These are phyloP conservation scores for Leccinum truebloodii DNA, from an alignment of 768 basidiomycete genomes.

Conservation along the genomic window DNA sequence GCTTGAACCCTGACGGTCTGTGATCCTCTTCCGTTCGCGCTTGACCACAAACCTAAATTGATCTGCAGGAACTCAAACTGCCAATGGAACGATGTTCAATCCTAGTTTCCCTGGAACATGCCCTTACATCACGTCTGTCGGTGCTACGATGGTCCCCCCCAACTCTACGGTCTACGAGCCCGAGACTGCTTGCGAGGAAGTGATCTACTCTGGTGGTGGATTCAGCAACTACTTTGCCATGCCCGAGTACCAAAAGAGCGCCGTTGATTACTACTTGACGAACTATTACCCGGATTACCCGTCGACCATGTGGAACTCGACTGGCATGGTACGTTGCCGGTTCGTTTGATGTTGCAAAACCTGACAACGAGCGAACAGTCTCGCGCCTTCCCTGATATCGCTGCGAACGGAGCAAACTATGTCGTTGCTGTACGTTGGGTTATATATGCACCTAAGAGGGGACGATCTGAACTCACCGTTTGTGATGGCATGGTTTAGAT, in stretches of 20 bases:
- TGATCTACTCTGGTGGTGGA: constrained; percentile 33
- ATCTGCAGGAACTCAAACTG: constrained; percentile 28
- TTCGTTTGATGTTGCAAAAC: constrained; percentile 23
- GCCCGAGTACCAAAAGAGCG: constrained; percentile 40
- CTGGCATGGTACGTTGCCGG: constrained; percentile 16
- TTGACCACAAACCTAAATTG: neutral
- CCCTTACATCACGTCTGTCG: constrained; percentile 47
- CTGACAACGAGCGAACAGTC: constrained; percentile 36
- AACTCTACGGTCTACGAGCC: constrained; percentile 28
- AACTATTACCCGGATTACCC: constrained; percentile 32
- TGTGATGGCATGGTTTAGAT: constrained; percentile 21
- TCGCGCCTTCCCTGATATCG: constrained; percentile 39
- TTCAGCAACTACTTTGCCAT: constrained; percentile 45
- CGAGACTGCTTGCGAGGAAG: constrained; percentile 33
- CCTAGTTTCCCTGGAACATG: constrained; percentile 47
- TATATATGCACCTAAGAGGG: neutral
- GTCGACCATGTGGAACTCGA: constrained; percentile 27
- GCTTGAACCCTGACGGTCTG: constrained; percentile 34
- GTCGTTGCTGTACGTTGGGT: constrained; percentile 19
- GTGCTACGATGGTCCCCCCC: constrained; percentile 47
- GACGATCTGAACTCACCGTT: neutral
- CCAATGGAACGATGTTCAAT: constrained; percentile 37
- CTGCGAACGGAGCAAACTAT: constrained; percentile 38
- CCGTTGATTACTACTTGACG: constrained; percentile 34
- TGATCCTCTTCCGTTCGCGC: neutral